These are phyloP conservation scores for Exophiala spinifera DNA, from an alignment of 2,329 filamentous ascomycete species.

Conservation along the genomic window DNA sequence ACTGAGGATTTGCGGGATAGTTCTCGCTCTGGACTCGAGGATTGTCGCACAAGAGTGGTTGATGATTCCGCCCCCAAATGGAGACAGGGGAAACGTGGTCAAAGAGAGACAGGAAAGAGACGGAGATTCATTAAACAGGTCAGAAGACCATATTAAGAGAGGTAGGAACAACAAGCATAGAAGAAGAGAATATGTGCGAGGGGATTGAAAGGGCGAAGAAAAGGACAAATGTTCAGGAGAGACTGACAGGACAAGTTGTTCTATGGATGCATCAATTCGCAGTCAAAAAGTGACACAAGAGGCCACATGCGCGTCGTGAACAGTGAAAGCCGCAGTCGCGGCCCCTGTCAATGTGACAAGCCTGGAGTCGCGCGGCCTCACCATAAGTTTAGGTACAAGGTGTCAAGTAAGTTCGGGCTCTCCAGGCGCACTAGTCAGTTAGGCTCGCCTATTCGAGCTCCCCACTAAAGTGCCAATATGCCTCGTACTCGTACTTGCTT, in stretches of 20 bases:
- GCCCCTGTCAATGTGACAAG: not conserved
- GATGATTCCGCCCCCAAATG: conserved; percentile 1
- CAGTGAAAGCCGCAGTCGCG: not conserved
- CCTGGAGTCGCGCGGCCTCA: too few relatives aligned
- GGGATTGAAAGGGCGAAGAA: conserved; percentile 30
- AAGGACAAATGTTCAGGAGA: conserved; percentile 26
- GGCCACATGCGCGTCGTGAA: conserved; percentile 3
- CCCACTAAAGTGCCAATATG: too few relatives aligned
- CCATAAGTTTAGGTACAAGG: too few relatives aligned
- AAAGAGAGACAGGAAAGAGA: conserved; percentile 37
- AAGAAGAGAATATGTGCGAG: conserved; percentile 24
- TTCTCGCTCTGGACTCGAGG: not conserved
- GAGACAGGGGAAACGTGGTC: conserved; percentile 11
- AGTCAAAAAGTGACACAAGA: conserved; percentile 15
- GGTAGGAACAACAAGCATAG: conserved; percentile 17
- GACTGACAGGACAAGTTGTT: conserved; percentile 23
- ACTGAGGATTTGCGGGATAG: not conserved
- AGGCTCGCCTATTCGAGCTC: too few relatives aligned
- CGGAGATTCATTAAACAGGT: conserved; percentile 37
- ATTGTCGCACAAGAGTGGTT: not conserved
- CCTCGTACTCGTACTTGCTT: not conserved
- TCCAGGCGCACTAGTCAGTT: too few relatives aligned
- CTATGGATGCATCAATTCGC: conserved; percentile 19
- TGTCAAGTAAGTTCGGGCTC: too few relatives aligned
- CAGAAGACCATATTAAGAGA: conserved; percentile 22